phyloP scores from a whole-genome alignment of 768 basidiomycete genomes.

The Kwoniella mangroviensis region DNA sequence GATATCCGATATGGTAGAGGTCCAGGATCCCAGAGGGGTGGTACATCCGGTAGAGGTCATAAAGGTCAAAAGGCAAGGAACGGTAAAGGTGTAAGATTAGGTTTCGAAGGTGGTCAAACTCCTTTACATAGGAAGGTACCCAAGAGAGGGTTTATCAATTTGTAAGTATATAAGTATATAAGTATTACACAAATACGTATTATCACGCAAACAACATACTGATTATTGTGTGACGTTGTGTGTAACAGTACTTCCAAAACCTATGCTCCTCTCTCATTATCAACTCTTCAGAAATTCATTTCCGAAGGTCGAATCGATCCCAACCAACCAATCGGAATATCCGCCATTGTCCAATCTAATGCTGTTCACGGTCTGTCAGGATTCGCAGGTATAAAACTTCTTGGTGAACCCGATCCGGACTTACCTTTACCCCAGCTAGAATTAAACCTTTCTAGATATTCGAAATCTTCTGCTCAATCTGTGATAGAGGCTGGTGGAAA shows the following conservation, averaged over 20 bases:
- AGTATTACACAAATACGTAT: too few species aligned
- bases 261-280: slow-evolving; percentile 83
- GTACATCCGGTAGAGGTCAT: slow-evolving; percentile 89
- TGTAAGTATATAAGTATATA: too few species aligned
- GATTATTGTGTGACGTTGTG: neutral
- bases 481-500: slow-evolving; percentile 81
- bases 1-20: slow-evolving; percentile 79
- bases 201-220: too few species aligned
- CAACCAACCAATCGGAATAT: slow-evolving; percentile 83
- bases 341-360: slow-evolving; percentile 79
- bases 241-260: slow-evolving; percentile 69
- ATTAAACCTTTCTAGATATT: slow-evolving; percentile 81
- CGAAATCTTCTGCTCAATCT: slow-evolving; percentile 80
- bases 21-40: slow-evolving; percentile 86
- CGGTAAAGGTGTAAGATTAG: slow-evolving; percentile 78
- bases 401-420: slow-evolving; percentile 64
- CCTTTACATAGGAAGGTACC: slow-evolving; percentile 88
- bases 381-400: slow-evolving; percentile 79
- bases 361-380: slow-evolving; percentile 83
- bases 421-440: slow-evolving; percentile 66
- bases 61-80: slow-evolving; percentile 95
- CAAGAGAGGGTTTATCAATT: slow-evolving; percentile 91
- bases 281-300: slow-evolving; percentile 89
- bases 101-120: slow-evolving; percentile 97
- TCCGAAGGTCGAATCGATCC: slow-evolving; percentile 79